These are phyloP conservation scores for Colletotrichum cuscutae DNA, from an alignment of 2,329 filamentous ascomycete genomes.

Conservation along the genomic window DNA sequence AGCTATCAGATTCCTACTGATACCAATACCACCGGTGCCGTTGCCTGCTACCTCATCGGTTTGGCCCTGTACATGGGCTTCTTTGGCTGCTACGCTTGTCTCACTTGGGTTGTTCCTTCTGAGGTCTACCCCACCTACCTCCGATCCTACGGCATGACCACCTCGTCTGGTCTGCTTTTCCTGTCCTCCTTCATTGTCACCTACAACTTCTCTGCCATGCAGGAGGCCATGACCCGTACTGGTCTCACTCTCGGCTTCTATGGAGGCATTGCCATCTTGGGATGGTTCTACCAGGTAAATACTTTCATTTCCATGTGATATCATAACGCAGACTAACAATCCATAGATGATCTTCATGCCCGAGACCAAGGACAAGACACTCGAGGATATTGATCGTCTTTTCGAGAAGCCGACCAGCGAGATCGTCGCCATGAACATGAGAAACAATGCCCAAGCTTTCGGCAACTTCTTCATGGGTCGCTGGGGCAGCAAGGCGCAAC, in stretches of 20 bases:
- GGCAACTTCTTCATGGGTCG: conserved; percentile 15
- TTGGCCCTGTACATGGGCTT: conserved; percentile 75
- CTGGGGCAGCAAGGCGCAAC: background rate
- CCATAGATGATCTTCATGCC: conserved; percentile 76
- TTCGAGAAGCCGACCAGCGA: conserved; percentile 72
- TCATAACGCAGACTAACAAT: background rate
- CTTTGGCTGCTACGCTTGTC: conserved; percentile 72
- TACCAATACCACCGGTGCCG: conserved; percentile 57
- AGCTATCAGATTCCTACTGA: conserved; percentile 66
- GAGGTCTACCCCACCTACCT: conserved; percentile 81
- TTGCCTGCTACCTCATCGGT: conserved; percentile 74
- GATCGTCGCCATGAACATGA: conserved; percentile 68
- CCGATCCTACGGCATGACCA: conserved; percentile 79
- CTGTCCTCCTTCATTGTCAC: conserved; percentile 78
- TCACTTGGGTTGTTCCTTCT: conserved; percentile 74
- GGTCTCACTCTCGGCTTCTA: conserved; percentile 78
- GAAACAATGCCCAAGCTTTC: background rate
- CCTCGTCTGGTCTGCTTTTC: conserved; percentile 75
- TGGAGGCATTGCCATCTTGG: conserved; percentile 76
- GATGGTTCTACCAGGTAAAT: conserved; percentile 72
- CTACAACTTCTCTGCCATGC: conserved; percentile 80
- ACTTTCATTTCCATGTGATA: background rate
- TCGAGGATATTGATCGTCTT: conserved; percentile 78
- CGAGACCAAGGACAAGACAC: conserved; percentile 74
- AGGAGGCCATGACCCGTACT: conserved; percentile 72